These are phyloP conservation scores for Neurospora sp. DNA, from an alignment of 495 filamentous ascomycete genomes.

Conservation along the genomic window DNA sequence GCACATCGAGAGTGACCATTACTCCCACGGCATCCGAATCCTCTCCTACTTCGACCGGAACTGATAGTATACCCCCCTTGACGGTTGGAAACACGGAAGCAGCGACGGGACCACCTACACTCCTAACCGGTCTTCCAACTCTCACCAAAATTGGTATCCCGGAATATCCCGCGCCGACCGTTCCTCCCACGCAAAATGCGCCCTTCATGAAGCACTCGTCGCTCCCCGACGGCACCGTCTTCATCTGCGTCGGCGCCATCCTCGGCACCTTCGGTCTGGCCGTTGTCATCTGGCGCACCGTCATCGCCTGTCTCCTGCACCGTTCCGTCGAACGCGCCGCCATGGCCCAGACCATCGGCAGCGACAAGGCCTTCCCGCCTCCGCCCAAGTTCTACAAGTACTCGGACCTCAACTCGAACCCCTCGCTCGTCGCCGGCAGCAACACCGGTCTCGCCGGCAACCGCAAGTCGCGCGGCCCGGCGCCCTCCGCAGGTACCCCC, in stretches of 20 bases:
- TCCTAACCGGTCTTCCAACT: constrained; percentile 34
- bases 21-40: background rate
- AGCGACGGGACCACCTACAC: constrained; percentile 9
- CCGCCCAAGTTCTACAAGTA: constrained; percentile 48
- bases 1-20: background rate
- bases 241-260: constrained; percentile 85
- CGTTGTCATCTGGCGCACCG: constrained; percentile 76
- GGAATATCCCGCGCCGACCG: constrained; percentile 50
- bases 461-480: constrained; percentile 30
- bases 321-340: constrained; percentile 79
- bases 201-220: constrained; percentile 94
- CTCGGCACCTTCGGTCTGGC: constrained; percentile 72
- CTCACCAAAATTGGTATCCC: constrained; percentile 31
- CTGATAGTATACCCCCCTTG: background rate
- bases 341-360: constrained; percentile 53
- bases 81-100: background rate
- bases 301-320: constrained; percentile 87
- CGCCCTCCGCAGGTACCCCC: constrained; percentile 31
- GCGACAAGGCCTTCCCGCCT: constrained; percentile 49
- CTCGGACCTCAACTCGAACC: constrained; percentile 45
- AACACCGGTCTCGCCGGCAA: constrained; percentile 14
- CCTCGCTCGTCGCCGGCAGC: constrained; percentile 48
- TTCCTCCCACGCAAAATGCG: constrained; percentile 74
- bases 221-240: constrained; percentile 88
- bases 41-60: background rate